phyloP scores from a whole-genome alignment of 192 early-diverging fungal genomes.

The Phlyctochytrium bullatum region DNA sequence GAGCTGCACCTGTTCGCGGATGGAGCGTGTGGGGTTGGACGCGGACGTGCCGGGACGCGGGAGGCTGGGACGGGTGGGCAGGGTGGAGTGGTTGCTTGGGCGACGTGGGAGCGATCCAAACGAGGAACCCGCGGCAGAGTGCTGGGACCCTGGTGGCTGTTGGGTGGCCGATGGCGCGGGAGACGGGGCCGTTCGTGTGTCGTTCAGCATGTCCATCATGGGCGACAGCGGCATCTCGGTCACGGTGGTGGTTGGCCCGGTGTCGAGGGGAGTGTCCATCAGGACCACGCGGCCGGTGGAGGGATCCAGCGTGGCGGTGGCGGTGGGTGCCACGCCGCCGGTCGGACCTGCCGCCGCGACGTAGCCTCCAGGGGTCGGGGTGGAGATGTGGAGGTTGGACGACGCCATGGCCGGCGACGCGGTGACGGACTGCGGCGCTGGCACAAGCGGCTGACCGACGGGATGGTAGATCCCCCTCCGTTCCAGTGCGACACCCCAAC shows the following conservation, averaged over 20 bases:
- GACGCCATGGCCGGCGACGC: not conserved
- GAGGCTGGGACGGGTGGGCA: not conserved
- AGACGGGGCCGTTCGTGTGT: not conserved
- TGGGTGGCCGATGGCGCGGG: not conserved
- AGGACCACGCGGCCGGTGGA: not conserved
- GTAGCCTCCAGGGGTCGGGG: too few relatives aligned
- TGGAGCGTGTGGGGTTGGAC: not conserved
- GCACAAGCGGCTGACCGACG: not conserved
- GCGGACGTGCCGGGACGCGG: not conserved
- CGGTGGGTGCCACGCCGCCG: not conserved
- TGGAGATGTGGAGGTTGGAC: not conserved
- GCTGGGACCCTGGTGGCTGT: too few relatives aligned
- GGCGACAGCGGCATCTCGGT: not conserved
- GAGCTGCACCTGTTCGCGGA: slow-evolving; percentile 1
- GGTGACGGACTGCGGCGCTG: not conserved
- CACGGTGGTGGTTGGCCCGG: not conserved
- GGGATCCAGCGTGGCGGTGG: slow-evolving; percentile 2
- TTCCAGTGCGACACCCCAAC: not conserved
- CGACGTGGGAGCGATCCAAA: not conserved
- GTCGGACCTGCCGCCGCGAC: not conserved
- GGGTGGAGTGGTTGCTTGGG: not conserved
- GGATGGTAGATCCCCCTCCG: not conserved
- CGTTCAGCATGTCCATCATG: slow-evolving; percentile 7
- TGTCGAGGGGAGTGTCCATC: not conserved
- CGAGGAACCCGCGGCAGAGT: not conserved